phyloP scores from a whole-genome alignment of 106 monocot genomes.

The Dactylorhiza incarnata region DNA sequence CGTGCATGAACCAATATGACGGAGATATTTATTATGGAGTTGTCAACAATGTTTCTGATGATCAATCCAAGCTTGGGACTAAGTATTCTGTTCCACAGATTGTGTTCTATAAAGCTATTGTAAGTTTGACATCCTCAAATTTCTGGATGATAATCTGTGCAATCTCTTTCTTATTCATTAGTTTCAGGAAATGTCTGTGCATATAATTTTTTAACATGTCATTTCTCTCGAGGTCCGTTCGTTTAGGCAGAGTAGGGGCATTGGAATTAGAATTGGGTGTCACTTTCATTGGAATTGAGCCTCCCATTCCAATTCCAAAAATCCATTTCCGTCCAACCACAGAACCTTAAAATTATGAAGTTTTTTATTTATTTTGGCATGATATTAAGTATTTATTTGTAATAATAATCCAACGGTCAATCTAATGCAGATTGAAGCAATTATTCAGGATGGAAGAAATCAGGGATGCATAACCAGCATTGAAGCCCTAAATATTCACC shows the following conservation, averaged over 20 bases:
- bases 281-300: no score
- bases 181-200: background rate
- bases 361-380: no score
- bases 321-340: no score
- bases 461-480: slow-evolving; percentile 70
- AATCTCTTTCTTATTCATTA: background rate
- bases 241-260: no score
- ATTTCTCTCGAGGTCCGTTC: background rate
- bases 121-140: slow-evolving; percentile 22
- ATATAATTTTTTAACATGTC: background rate
- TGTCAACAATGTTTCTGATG: slow-evolving; percentile 81
- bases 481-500: slow-evolving; percentile 69
- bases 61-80: slow-evolving; percentile 89
- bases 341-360: no score
- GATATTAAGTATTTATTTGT: no score
- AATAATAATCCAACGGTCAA: background rate
- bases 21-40: slow-evolving; percentile 84
- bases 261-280: no score
- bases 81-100: slow-evolving; percentile 90
- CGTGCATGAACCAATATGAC: slow-evolving; percentile 87
- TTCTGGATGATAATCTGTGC: background rate
- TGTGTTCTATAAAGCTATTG: slow-evolving; percentile 85
- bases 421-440: slow-evolving; percentile 72
- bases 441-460: slow-evolving; percentile 46
- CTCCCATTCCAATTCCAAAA: no score